These are phyloP conservation scores for Amaranthus hypochondriacus DNA, from an alignment of 148 eudicot genomes.

Conservation along the genomic window DNA sequence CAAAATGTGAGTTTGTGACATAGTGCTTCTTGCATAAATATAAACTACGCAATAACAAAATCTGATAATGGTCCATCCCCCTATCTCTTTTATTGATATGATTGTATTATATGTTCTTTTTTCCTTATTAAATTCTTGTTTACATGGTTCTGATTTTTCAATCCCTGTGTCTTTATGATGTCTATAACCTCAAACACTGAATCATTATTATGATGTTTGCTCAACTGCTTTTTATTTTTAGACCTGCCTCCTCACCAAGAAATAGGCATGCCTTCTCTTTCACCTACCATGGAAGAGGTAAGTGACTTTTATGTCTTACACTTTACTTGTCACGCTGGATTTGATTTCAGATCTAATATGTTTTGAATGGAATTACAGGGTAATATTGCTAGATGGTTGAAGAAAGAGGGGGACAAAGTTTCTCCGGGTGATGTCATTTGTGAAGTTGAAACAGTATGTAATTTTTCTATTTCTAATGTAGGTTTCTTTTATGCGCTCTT, in stretches of 20 bases:
- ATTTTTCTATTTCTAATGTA: neutral
- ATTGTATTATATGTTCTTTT: neutral
- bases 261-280: conserved; percentile 96
- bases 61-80: no score
- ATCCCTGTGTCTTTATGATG: neutral
- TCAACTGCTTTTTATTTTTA: conserved; percentile 26
- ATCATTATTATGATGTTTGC: neutral
- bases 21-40: no score
- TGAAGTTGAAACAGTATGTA: conserved; percentile 94
- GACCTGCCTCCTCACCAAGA: conserved; percentile 90
- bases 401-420: conserved; percentile 93
- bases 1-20: no score
- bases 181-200: neutral
- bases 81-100: neutral
- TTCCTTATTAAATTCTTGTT: neutral
- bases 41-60: no score
- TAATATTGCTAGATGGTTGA: conserved; percentile 93
- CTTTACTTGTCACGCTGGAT: neutral
- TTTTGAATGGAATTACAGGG: conserved; percentile 50
- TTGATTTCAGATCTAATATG: conserved; percentile 5
- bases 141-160: neutral
- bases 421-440: conserved; percentile 95
- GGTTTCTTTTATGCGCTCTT: neutral
- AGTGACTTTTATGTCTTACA: conserved; percentile 12
- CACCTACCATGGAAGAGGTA: conserved; percentile 98